These are phyloP conservation scores for Mycena filopes DNA, from an alignment of 768 basidiomycete genomes.

Conservation along the genomic window DNA sequence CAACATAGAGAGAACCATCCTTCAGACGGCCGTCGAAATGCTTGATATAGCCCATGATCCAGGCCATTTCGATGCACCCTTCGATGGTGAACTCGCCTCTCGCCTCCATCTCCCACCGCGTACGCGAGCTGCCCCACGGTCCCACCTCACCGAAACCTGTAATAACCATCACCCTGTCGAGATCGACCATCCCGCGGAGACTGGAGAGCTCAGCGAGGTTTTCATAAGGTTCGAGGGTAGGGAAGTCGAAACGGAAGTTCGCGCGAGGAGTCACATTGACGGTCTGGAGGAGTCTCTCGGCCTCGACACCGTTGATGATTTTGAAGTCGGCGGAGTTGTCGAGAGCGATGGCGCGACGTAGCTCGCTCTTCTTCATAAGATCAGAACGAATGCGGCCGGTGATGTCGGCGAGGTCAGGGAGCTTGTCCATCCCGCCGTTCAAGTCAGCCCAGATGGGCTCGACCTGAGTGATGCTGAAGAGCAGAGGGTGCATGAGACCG, in stretches of 20 bases:
- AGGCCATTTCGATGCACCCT: slow-evolving; percentile 99
- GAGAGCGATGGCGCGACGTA: slow-evolving; percentile 91
- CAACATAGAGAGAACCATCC: slow-evolving; percentile 91
- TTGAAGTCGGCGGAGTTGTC: slow-evolving; percentile 98
- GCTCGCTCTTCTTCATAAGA: slow-evolving; percentile 87
- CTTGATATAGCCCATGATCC: slow-evolving; percentile 99
- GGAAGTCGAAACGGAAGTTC: slow-evolving; percentile 98
- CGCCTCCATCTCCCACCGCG: slow-evolving; percentile 99
- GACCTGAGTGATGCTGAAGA: slow-evolving; percentile 99
- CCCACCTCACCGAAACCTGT: slow-evolving; percentile 98
- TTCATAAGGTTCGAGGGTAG: slow-evolving; percentile 77
- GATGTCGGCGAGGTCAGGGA: slow-evolving; percentile 94
- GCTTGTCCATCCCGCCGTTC: slow-evolving; percentile 97
- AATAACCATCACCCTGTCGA: slow-evolving; percentile 95
- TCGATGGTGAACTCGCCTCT: slow-evolving; percentile 97
- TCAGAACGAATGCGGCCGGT: slow-evolving; percentile 86
- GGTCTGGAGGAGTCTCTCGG: slow-evolving; percentile 92
- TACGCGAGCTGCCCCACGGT: slow-evolving; percentile 98
- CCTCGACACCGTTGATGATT: slow-evolving; percentile 87
- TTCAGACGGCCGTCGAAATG: slow-evolving; percentile 98
- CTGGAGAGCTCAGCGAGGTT: slow-evolving; percentile 78
- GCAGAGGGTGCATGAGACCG: slow-evolving; percentile 97
- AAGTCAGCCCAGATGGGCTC: slow-evolving; percentile 99
- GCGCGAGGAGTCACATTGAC: slow-evolving; percentile 95
- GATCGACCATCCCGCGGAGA: slow-evolving; percentile 89